Evolutionary conservation across 1,284 basidiomycete species (phyloP).

Genomic region (Uromyces viciae-fabae): DNA sequence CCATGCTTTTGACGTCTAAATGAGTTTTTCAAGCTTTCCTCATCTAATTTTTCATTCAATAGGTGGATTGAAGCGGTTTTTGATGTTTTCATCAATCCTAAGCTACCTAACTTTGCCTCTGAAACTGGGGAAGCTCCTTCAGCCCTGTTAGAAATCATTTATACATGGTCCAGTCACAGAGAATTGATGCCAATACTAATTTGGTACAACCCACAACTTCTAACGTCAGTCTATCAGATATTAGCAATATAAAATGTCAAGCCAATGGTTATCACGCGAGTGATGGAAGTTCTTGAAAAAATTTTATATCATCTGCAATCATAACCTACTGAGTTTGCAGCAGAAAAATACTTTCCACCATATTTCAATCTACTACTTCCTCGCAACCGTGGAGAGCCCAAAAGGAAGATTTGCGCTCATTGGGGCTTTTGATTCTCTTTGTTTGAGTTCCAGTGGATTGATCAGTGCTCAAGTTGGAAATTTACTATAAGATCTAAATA

Average conservation of each 20-base stretch:
- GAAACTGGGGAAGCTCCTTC: constrained; percentile 93
- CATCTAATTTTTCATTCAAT: constrained; percentile 66
- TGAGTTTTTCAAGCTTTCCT: constrained; percentile 71
- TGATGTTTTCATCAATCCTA: constrained; percentile 72
- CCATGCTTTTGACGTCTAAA: constrained; percentile 69
- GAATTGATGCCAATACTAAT: constrained; percentile 67
- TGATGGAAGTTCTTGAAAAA: constrained; percentile 82
- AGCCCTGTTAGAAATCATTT: constrained; percentile 79
- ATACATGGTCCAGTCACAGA: constrained; percentile 67
- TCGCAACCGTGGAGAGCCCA: constrained; percentile 70
- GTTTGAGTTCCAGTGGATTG: constrained; percentile 61
- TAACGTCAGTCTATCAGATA: constrained; percentile 77
- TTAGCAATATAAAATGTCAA: constrained; percentile 80
- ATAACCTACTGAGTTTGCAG: constrained; percentile 57
- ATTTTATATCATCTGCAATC: constrained; percentile 63
- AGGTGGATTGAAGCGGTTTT: constrained; percentile 70
- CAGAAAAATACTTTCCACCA: constrained; percentile 63
- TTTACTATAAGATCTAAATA: constrained; percentile 72
- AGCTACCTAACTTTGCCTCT: constrained; percentile 67
- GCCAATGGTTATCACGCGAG: constrained; percentile 69
- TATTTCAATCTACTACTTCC: constrained; percentile 72
- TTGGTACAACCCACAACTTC: constrained; percentile 65
- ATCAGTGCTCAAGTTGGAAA: constrained; percentile 60
- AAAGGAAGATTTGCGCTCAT: constrained; percentile 68
- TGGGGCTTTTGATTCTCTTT: constrained; percentile 62